Base-by-base conservation (phyloP, 768 basidiomycete genomes). In the Russula dissimulans region DNA sequence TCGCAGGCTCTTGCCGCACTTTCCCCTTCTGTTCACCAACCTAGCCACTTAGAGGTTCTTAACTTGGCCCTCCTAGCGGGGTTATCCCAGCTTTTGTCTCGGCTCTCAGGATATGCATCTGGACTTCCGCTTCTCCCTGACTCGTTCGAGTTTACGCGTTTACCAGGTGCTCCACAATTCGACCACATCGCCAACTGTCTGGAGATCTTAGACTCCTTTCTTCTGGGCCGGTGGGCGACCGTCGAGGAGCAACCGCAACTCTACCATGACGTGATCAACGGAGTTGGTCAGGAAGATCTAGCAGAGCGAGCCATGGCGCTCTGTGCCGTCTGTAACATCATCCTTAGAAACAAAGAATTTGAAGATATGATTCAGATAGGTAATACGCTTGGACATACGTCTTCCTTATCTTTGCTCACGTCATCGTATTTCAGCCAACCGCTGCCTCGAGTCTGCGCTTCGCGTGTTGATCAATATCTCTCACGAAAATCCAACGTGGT, bases 401-500 rank as follows among this genome's bases (percentile, higher is more conserved):
- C 12, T 11, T 12, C 3, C 6, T 45, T 4, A 32, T 39, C 32
- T 61, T 46, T 34, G 46, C 55, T 51, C 41, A 49, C 69, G 42
- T 44, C 38, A 5, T 49, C 26, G 41, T 48, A 39, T 41, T 44
- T 51, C 11, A 76, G 78, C 76, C 5, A 72, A 71, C 53, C 75
- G 72, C 64, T 86, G 84, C 60, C 68, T 84, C 39, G 82, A 86
- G 48, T 74, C 79, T 1, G 72, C 78, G 2, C 75, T 91, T 5
- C 82, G 87, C 1, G 80, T 88, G 12, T 79, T 90, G 41, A 83
- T 91, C 57, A 86, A 81, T 52, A 72, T 90, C 8, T 88, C 87
- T 0, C 87, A 90, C 65, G 78, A 78, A 26, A 79, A 84, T 65
- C 69, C 72, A 26, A 64, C 65, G 11, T 91, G 88, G 87, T 80